A percentile compares a stretch with the other conserved stretches of the same genome.
Conservation (phyloP, 164 flowering plant species). For the Magnolia kwangsiensis region DNA sequence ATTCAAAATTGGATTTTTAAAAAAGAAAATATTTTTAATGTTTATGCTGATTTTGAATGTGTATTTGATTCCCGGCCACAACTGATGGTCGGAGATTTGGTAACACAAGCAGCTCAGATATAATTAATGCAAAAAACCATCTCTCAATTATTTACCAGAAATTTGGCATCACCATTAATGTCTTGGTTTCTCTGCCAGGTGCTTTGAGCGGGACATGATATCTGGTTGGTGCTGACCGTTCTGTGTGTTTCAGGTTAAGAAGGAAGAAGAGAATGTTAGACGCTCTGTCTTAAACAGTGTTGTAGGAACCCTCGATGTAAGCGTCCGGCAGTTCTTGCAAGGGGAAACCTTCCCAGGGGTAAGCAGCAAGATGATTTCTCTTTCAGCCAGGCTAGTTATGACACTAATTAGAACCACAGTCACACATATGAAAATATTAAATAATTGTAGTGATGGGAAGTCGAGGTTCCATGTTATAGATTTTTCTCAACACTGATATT, state of each 20-base stretch:
- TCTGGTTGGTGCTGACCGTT: not conserved
- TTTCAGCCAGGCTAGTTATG: not conserved
- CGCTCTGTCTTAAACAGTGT: slow-evolving; percentile 60
- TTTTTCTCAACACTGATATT: no score
- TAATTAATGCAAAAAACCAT: no score
- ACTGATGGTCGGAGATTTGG: no score
- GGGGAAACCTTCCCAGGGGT: slow-evolving; percentile 76
- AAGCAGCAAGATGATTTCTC: slow-evolving; percentile 3
- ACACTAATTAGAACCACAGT: not conserved
- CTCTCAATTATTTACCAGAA: not conserved
- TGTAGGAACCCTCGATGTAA: slow-evolving; percentile 61
- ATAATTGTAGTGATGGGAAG: not conserved
- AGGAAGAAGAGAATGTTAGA: slow-evolving; percentile 50
- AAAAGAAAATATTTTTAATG: no score
- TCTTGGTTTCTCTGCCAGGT: not conserved
- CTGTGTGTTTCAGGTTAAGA: slow-evolving; percentile 42
- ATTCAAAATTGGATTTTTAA: no score
- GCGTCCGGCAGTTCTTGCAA: slow-evolving; percentile 49
- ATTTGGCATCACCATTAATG: not conserved
- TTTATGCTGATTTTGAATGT: no score
- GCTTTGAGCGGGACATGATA: not conserved
- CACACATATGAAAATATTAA: not conserved
- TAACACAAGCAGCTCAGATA: no score
- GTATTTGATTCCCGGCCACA: no score
- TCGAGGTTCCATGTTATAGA: no score